Evolutionary conservation across 352 stramenopile genomes (phyloP).

Genomic region (Phytophthora pseudosyringae): DNA sequence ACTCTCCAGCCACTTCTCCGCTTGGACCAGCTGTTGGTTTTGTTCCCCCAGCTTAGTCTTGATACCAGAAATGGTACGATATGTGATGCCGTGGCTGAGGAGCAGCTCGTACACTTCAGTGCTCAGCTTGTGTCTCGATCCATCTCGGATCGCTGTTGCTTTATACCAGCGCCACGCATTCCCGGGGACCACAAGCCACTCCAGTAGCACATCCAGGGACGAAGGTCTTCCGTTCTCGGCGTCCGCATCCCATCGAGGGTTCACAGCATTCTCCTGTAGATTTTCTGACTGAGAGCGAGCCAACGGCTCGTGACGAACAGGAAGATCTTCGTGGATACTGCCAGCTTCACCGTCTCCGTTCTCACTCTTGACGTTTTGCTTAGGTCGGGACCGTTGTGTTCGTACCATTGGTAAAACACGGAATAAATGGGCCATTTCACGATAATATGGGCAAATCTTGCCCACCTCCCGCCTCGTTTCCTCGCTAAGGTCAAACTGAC

Average conservation of each 20-base stretch:
- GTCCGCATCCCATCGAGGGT: conserved; percentile 3
- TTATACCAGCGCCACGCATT: conserved; percentile 11
- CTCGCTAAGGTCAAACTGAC: not conserved
- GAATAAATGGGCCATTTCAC: conserved; percentile 1
- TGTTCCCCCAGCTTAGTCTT: conserved; percentile 1
- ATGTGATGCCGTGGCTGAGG: conserved; percentile 5
- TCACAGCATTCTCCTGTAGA: not conserved
- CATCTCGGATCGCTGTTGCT: not conserved
- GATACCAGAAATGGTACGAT: conserved; percentile 7
- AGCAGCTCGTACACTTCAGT: conserved; percentile 16
- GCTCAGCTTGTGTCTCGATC: not conserved
- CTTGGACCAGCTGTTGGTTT: conserved; percentile 9
- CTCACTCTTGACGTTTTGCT: not conserved
- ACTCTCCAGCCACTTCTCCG: conserved; percentile 2
- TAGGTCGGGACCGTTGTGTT: not conserved
- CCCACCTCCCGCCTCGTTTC: not conserved
- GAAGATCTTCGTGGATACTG: not conserved
- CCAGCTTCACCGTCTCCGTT: not conserved
- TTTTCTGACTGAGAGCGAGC: not conserved
- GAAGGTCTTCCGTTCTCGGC: not conserved
- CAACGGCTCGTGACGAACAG: not conserved
- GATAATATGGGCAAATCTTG: conserved; percentile 1
- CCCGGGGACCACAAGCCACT: conserved; percentile 15
- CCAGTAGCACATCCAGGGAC: conserved; percentile 18
- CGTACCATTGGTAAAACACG: not conserved